A percentile compares a stretch with the other conserved stretches of the same genome.
These are phyloP conservation scores for Puccinia triticina DNA, from an alignment of 1,284 basidiomycete genomes.

Conservation along the genomic window DNA sequence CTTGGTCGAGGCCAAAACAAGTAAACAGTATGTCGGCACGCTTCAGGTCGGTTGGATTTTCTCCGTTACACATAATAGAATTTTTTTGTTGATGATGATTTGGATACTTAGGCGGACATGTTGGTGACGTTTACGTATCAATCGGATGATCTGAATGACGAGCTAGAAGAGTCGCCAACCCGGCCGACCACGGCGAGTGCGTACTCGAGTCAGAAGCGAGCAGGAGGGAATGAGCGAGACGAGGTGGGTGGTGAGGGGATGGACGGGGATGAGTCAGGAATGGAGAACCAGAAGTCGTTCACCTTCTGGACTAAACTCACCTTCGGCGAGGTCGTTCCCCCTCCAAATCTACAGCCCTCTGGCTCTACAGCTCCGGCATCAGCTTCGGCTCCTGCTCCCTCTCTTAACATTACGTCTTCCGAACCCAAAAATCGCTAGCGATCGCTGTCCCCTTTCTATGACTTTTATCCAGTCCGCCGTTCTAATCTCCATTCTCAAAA, in stretches of 20 bases:
- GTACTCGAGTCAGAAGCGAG: constrained; percentile 56
- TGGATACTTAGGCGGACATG: constrained; percentile 81
- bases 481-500: no score
- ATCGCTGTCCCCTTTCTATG: not conserved
- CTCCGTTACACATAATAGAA: not conserved
- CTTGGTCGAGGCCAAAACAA: constrained; percentile 77
- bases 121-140: constrained; percentile 87
- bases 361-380: not conserved
- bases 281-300: constrained; percentile 76
- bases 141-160: constrained; percentile 69
- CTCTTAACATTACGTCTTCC: not conserved
- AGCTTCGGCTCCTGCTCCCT: not conserved
- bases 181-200: constrained; percentile 52
- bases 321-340: constrained; percentile 67
- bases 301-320: constrained; percentile 80
- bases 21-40: constrained; percentile 72
- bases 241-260: not conserved
- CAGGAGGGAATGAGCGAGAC: constrained; percentile 59
- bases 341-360: constrained; percentile 9
- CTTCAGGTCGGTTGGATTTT: constrained; percentile 68
- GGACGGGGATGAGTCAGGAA: constrained; percentile 25
- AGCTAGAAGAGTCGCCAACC: constrained; percentile 57
- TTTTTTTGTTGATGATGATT: constrained; percentile 10
- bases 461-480: not conserved
- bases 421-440: not conserved